Base-by-base conservation (phyloP, 2,329 filamentous ascomycete genomes). In the Alternaria ethzedia region DNA sequence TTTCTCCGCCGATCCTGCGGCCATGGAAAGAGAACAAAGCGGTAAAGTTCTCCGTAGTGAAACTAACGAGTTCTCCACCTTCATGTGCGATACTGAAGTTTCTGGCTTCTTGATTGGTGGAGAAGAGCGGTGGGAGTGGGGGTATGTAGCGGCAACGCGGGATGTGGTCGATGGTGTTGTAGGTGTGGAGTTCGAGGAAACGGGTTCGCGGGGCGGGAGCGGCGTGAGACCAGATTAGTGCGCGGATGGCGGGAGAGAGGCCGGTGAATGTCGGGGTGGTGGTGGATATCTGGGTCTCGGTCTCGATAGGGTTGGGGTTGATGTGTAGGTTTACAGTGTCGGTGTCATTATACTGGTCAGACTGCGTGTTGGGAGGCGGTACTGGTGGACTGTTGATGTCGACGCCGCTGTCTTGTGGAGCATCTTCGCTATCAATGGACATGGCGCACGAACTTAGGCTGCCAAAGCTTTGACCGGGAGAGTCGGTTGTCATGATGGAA, bases 171-270 rank as follows among this genome's bases (percentile, higher is more conserved):
- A 63, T n/a, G 13, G 43, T 50, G 55, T 57, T 66, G 57, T 65
- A 62, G 13, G 28, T 20, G 55, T 66, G 65, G 26, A 70, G 30
- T 32, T 71, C 66, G 10, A 70, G 25, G 54, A 65, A 69, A 41
- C 62, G 66, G 20, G 64, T 64, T 9, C 66, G 64, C 12, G 66
- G 64, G 5, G 26, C 6, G 3, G 66, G 64, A 5, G 23, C 21
- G 11, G 64, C 68, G 43, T 58, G 41, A 10, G 23, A 36, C 52
- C 59, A 69, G 50, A 69, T 65, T 5, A 28, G 11, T 6, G 15
- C 26, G 28, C 61, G 62, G 17, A 67, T 2, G 1, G 26, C 4
- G 6, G n/a, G 7, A 30, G 52, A 30, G 15, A 69, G 65, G 17
- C 20, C 28, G 36, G 26, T 4, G 59, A 69, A 67, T 23, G 17